A percentile compares a stretch with the other conserved stretches of the same genome.
Conservation (phyloP, 1,139 yeast species). For the Geotrichum siamense region DNA sequence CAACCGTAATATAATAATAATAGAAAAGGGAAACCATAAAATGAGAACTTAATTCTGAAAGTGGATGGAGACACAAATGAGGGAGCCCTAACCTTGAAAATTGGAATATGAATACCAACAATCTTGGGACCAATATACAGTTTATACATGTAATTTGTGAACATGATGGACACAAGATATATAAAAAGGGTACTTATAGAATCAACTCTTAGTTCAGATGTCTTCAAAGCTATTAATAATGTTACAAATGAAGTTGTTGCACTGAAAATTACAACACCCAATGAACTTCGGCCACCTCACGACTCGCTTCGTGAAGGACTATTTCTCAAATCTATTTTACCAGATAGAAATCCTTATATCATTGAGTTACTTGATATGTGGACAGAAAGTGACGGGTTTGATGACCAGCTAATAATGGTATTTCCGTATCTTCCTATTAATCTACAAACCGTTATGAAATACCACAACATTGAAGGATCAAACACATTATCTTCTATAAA, state of each 20-base stretch:
- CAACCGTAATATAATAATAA: no score
- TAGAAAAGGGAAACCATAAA: no score
- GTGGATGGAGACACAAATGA: no score
- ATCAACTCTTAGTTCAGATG: conserved; percentile 34
- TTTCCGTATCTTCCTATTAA: conserved; percentile 39
- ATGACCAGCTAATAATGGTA: conserved; percentile 38
- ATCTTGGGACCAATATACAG: no score
- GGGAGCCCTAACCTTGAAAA: no score
- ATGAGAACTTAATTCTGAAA: no score
- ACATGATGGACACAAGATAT: conserved; percentile 7
- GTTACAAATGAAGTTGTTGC: conserved; percentile 32
- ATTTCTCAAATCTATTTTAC: conserved; percentile 31
- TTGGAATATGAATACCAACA: no score
- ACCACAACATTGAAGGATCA: conserved; percentile 31
- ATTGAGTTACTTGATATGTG: conserved; percentile 31
- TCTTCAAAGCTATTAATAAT: conserved; percentile 28
- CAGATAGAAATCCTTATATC: conserved; percentile 12
- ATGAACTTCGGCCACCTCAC: conserved; percentile 47
- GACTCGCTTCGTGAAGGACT: conserved; percentile 39
- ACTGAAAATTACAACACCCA: conserved; percentile 42
- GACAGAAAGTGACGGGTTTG: conserved; percentile 23
- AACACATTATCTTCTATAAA: conserved; percentile 29
- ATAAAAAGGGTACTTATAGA: conserved; percentile 21
- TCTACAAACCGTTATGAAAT: conserved; percentile 32
- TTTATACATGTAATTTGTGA: no score